Percentiles rank a stretch among this genome's conserved stretches.
Evolutionary conservation across 352 stramenopile genomes (phyloP).

Genomic region (Globisporangium recalcitrans): DNA sequence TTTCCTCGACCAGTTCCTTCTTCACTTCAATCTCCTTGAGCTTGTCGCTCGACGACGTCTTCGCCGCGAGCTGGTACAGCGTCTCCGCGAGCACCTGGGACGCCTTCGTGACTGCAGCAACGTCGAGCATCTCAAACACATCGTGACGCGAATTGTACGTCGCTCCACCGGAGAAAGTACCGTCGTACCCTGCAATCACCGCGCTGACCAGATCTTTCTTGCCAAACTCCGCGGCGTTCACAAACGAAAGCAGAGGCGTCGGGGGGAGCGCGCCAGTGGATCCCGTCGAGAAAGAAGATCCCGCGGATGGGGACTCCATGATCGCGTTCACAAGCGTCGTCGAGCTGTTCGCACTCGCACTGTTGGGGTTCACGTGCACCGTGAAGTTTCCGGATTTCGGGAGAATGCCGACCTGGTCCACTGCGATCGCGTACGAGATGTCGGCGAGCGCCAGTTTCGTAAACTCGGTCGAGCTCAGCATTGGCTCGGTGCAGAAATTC

Average conservation of each 20-base stretch:
- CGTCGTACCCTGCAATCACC: slow-evolving; percentile 69
- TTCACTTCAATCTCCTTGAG: slow-evolving; percentile 48
- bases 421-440: slow-evolving; percentile 67
- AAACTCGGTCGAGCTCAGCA: slow-evolving; percentile 66
- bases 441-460: slow-evolving; percentile 42
- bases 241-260: slow-evolving; percentile 62
- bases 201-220: slow-evolving; percentile 49
- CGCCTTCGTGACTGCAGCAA: slow-evolving; percentile 48
- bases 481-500: slow-evolving; percentile 62
- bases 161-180: slow-evolving; percentile 34
- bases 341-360: slow-evolving; percentile 24
- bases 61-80: slow-evolving; percentile 56
- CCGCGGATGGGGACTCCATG: slow-evolving; percentile 39
- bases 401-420: slow-evolving; percentile 71
- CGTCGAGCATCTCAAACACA: slow-evolving; percentile 38
- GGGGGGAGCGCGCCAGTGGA: slow-evolving; percentile 44
- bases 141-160: slow-evolving; percentile 73
- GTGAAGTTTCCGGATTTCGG: slow-evolving; percentile 51
- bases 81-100: slow-evolving; percentile 70
- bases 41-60: slow-evolving; percentile 34
- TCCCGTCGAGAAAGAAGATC: slow-evolving; percentile 28
- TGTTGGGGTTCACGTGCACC: slow-evolving; percentile 64
- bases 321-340: slow-evolving; percentile 45
- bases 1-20: slow-evolving; percentile 40
- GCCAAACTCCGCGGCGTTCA: slow-evolving; percentile 68